Evolutionary conservation across 1,139 yeast genomes (phyloP), one percentile per base, ranked within the genome.

Genomic region (Geotrichum candidum): DNA sequence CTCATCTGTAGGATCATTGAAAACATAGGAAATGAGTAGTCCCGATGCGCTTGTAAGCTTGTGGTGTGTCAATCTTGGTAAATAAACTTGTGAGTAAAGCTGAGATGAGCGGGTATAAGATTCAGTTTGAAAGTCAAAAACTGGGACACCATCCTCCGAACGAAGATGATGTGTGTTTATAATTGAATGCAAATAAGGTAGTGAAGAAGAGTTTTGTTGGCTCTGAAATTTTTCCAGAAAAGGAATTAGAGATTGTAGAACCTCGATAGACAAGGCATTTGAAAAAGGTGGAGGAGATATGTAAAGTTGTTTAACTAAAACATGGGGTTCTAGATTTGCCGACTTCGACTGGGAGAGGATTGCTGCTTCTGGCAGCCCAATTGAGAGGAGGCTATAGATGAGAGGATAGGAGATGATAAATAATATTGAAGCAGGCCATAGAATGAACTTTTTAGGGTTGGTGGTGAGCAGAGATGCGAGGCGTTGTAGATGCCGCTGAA

Each of bases 341-440:
- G 53, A 29, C 27, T 33, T 31, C 54, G 56, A 35, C 62, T 25
- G 38, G 54, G 62, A 53, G 54, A 59, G 35, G 38, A 46, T 45
- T 48, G 58, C 38, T 46, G 29, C 64, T 53, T 61, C 55, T 6
- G 67, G 64, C 18, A 65, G 56, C 33, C 65, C 53, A n/a, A 59
- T 64, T 60, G 59, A 67, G 35, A 72, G 71, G 3, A 76, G 59
- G 3, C 77, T 68, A 65, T 76, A 78, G 2, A 81, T 65, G 1
- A 82, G 71, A 1, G 84, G 84, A 68, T 83, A 85, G 7, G 87
- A 79, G n/a, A 84, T 64, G 2, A 81, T 73, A 64, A 84, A 82
- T 1, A 80, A 75, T 3, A 83, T 58, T 3, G 84, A 71, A 2
- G 83, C 75, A 0, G 88, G 86, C 73, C 81, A 69, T 35, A 85